Conservation (phyloP, 2,329 filamentous ascomycete species). For the Botrytis medusae region DNA sequence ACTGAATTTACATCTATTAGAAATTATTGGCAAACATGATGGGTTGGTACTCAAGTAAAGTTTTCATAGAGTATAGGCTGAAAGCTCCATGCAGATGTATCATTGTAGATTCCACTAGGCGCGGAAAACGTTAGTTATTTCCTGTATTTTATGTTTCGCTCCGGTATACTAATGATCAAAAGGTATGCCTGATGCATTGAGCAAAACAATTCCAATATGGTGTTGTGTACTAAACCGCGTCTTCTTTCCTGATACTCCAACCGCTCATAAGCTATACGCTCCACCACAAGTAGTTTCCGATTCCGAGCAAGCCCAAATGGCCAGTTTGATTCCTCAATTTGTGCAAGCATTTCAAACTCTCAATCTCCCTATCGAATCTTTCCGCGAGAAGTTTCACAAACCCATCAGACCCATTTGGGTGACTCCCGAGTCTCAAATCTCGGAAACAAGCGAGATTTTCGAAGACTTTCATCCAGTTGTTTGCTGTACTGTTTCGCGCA, state of each 20-base stretch:
- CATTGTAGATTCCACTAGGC: slow-evolving; percentile 87
- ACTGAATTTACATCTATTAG: slow-evolving; percentile 79
- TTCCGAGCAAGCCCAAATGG: slow-evolving; percentile 79
- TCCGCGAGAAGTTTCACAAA: slow-evolving; percentile 61
- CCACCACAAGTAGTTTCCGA: slow-evolving; percentile 70
- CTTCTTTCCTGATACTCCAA: slow-evolving; percentile 62
- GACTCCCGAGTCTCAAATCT: slow-evolving; percentile 62
- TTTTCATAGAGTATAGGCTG: background rate
- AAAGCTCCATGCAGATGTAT: slow-evolving; percentile 55
- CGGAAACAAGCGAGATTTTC: slow-evolving; percentile 47
- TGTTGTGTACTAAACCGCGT: slow-evolving; percentile 79
- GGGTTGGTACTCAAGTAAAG: slow-evolving; percentile 54
- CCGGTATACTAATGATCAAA: slow-evolving; percentile 26
- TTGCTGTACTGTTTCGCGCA: slow-evolving; percentile 80
- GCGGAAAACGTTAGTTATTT: slow-evolving; percentile 69
- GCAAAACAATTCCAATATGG: slow-evolving; percentile 94
- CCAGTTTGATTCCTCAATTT: slow-evolving; percentile 54
- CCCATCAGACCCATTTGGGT: slow-evolving; percentile 80
- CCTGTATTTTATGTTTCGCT: background rate
- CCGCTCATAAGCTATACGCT: slow-evolving; percentile 59
- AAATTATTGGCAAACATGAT: slow-evolving; percentile 62
- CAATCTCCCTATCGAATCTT: slow-evolving; percentile 54
- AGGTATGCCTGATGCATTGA: slow-evolving; percentile 91
- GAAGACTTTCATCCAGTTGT: slow-evolving; percentile 69
- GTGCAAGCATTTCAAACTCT: slow-evolving; percentile 55